A percentile compares a stretch with the other conserved stretches of the same genome.
Conservation (phyloP, 345 rosid genomes). For the Lepidium didymum region DNA sequence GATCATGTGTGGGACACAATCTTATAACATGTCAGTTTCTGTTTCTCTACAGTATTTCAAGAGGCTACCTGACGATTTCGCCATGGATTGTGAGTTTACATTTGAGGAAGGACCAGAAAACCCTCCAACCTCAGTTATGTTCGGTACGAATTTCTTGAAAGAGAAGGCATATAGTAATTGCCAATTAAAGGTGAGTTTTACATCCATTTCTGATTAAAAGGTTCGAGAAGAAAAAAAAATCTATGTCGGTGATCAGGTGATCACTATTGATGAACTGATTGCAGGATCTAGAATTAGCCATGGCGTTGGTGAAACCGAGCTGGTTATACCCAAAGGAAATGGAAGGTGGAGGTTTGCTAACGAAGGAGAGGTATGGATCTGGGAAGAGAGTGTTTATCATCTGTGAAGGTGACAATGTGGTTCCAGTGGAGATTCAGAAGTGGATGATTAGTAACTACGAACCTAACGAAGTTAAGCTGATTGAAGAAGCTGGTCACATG, state of each 20-base stretch:
- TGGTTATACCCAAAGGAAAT: conserved; percentile 35
- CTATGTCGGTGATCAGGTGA: not conserved
- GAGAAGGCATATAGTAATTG: conserved; percentile 30
- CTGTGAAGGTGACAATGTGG: conserved; percentile 31
- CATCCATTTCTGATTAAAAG: not conserved
- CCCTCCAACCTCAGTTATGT: conserved; percentile 29
- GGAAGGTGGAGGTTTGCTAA: conserved; percentile 15
- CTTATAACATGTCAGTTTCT: not conserved
- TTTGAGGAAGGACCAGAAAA: conserved; percentile 27
- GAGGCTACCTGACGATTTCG: conserved; percentile 28
- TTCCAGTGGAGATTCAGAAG: conserved; percentile 30
- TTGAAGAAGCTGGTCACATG: conserved; percentile 46
- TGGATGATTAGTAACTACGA: conserved; percentile 38
- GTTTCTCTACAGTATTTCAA: conserved; percentile 24
- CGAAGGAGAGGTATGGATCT: conserved; percentile 29
- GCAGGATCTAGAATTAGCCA: conserved; percentile 40
- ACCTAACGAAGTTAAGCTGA: conserved; percentile 33
- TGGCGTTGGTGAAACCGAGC: conserved; percentile 33
- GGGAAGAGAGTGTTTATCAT: conserved; percentile 30
- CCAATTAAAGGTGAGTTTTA: conserved; percentile 4
- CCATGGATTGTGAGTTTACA: conserved; percentile 31
- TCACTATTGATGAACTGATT: not conserved
- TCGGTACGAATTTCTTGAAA: conserved; percentile 26
- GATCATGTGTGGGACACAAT: not conserved
- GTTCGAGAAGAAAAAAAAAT: not conserved